Base-by-base conservation (phyloP, 345 rosid genomes). In the Turnera subulata region DNA sequence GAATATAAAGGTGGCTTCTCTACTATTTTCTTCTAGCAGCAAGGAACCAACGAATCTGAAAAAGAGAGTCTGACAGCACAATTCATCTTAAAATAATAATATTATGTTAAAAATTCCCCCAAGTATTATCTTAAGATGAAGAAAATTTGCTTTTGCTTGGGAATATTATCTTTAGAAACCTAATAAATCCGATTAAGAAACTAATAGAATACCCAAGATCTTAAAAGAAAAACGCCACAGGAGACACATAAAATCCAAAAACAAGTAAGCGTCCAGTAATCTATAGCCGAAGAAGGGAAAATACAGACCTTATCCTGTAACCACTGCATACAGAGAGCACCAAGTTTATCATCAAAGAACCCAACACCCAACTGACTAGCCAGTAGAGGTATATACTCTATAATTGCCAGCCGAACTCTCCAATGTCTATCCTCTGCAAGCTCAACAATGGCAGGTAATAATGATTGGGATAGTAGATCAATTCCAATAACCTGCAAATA, bases 381-480 rank as follows among this genome's bases (percentile, higher is more conserved):
- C 81, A 89, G 72, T 64, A 92, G 70, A 39, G 98, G 96, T 68
- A 89, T 92, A 60, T 92, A 92, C 76, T 92, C 96, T 47, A 92
- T 92, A 71, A 92, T 89, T 64, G 96, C 95, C 70, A 89, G 95
- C 21, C 93, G 83, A 39, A 92, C 95, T 68, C 93, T 84, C 98
- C 98, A 92, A 59, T 92, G 98, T 57, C 95, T 83, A 73, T 92
- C 98, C 83, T 89, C 96, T 2, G 96, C 95, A 69, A 92, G 98
- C 81, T 92, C 96, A 66, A 89, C 98, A 51, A 92, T 92, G 38
- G 98, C 98, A 16, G 98, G 98, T 68, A 92, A 71, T 56, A 92
- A 74, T 46, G 96, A 92, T 51, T 84, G 96, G 22, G 98, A 92
- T 59, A 89, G 77, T 62, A 92, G 84, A 83, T 92, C 98, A 57